A percentile compares a stretch with the other conserved stretches of the same genome.
These are phyloP conservation scores for Aureobasidium sp. DNA, from an alignment of 2,329 filamentous ascomycete genomes.

Conservation along the genomic window DNA sequence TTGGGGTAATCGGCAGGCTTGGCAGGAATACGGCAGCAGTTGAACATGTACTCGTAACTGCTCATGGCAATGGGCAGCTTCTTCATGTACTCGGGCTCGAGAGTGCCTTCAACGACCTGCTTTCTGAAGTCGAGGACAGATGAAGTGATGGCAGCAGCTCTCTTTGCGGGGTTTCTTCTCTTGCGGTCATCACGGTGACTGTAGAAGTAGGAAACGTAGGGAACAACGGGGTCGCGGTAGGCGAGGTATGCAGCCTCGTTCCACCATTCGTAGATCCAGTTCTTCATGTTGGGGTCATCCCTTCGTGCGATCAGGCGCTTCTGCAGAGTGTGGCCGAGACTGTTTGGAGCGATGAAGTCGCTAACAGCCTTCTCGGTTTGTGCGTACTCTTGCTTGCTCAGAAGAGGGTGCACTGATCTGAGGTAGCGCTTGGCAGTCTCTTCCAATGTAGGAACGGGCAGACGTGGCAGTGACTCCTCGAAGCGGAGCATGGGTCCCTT, in stretches of 20 bases:
- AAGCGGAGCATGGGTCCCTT: conserved; percentile 77
- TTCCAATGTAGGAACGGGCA: conserved; percentile 74
- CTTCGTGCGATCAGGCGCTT: conserved; percentile 74
- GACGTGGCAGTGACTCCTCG: conserved; percentile 71
- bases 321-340: conserved; percentile 74
- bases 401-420: conserved; percentile 67
- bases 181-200: conserved; percentile 90
- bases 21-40: conserved; percentile 75
- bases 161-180: conserved; percentile 80
- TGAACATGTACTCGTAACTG: conserved; percentile 99
- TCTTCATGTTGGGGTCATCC: conserved; percentile 72
- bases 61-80: conserved; percentile 96
- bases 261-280: conserved; percentile 99
- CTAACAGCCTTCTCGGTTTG: conserved; percentile 73
- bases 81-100: conserved; percentile 99
- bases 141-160: conserved; percentile 82
- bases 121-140: conserved; percentile 89
- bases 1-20: conserved; percentile 72
- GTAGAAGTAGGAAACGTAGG: conserved; percentile 99
- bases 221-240: conserved; percentile 92
- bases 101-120: conserved; percentile 68
- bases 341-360: conserved; percentile 82
- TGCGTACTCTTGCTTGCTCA: conserved; percentile 60
- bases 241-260: conserved; percentile 86
- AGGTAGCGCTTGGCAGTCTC: conserved; percentile 75